Evolutionary conservation across 2,329 filamentous ascomycete genomes (phyloP), one percentile per base, ranked within the genome.

Genomic region (Sporothrix brasiliensis): DNA sequence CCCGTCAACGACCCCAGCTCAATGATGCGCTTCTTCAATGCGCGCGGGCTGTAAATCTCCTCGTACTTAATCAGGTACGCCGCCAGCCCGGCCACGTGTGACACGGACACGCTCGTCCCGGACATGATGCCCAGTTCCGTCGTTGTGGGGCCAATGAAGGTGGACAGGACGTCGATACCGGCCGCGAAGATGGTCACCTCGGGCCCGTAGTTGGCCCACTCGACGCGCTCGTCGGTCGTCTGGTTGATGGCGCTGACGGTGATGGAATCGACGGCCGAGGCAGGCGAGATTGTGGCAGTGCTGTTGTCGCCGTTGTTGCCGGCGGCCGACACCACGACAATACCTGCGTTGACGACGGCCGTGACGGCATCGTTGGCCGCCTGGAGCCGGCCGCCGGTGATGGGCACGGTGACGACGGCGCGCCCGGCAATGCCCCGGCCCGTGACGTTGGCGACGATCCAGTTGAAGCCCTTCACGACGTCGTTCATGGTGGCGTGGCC

Each of bases 1-100:
- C 83, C 82, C 2, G 82, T 82, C 50, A 77, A 73, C n/a, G 75
- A 74, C 56, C 86, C 87, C 34, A 90, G 83, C 72, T 80, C 77
- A 80, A 84, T 84, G 30, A 99, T 87, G 71, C 91, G 90, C 79
- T 97, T 94, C 41, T 98, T 84, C 70, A 74, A 69, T 2, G 60
- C 65, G 0, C 63, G 68, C 58, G 85, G 80, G 65, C 79, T 78
- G 9, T 78, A 81, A 72, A 88, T 78, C 68, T 77, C 49, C 49
- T 73, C 73, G 30, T 72, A 71, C 16, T 72, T 71, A 69, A 75
- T 75, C 1, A 75, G 71, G 71, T 75, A 75, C 30, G 74, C 74
- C 4, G 73, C 73, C 19, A 75, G 73, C 19, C 74, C 74, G 44
- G 73, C 67, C 13, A 75, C 65, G 68, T 75, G 74, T n/a, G 74